These are phyloP conservation scores for Eimeria acervulina DNA, from an alignment of 169 alveolate species.

Conservation along the genomic window DNA sequence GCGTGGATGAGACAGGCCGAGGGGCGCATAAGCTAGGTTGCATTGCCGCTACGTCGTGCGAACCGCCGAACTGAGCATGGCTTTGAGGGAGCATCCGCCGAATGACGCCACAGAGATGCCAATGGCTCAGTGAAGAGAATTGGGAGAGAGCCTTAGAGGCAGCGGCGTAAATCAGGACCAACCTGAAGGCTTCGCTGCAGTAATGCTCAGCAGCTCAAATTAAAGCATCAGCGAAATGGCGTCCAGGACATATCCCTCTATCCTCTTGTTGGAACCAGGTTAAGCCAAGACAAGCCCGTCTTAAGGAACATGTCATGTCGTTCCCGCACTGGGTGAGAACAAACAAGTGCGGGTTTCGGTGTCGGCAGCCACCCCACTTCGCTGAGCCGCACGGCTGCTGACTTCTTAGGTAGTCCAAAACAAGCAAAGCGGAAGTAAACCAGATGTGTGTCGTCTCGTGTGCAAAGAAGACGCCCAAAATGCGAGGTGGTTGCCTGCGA, in stretches of 20 bases:
- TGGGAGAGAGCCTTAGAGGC: not conserved
- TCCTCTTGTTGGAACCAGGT: not conserved
- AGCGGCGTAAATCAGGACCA: not conserved
- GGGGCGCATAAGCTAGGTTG: not conserved
- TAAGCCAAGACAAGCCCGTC: not conserved
- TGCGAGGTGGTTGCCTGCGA: not conserved
- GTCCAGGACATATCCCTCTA: not conserved
- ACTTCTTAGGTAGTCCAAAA: not conserved
- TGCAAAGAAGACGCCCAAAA: not conserved
- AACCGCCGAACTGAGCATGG: not conserved
- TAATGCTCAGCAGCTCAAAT: not conserved
- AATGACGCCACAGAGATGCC: not conserved
- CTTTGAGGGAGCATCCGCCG: not conserved
- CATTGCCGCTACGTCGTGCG: conserved; percentile 16
- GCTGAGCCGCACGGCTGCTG: not conserved
- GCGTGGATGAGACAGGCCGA: not conserved
- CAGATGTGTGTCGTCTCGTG: not conserved
- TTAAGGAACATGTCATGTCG: not conserved
- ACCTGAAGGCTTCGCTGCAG: not conserved
- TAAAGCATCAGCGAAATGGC: not conserved
- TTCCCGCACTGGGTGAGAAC: not conserved
- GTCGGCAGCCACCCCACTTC: not conserved
- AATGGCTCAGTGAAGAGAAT: no score
- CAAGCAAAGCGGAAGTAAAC: not conserved
- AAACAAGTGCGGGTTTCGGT: not conserved